Evolutionary conservation across 345 rosid species (phyloP).

Genomic region (Carallia brachiata): DNA sequence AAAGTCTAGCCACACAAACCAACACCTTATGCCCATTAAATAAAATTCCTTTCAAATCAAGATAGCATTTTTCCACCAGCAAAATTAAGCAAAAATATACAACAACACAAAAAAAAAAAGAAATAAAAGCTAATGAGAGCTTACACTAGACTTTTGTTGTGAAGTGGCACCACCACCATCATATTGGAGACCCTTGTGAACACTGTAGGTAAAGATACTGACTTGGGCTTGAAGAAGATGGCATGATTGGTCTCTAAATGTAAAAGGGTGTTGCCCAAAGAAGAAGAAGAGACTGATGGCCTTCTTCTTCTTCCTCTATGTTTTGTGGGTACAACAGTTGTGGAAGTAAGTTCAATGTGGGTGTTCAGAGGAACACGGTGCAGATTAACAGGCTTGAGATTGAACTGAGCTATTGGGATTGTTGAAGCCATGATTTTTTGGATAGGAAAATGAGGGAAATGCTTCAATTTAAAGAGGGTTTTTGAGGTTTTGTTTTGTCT

Average conservation of each 20-base stretch:
- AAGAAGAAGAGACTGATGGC: slow-evolving; percentile 18
- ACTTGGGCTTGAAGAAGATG: slow-evolving; percentile 23
- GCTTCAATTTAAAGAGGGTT: too few relatives aligned
- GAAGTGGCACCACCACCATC: slow-evolving; percentile 30
- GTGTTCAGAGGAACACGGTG: slow-evolving; percentile 26
- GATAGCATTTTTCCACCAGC: not conserved
- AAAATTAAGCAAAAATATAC: not conserved
- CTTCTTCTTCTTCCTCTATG: slow-evolving; percentile 26
- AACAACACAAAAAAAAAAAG: not conserved
- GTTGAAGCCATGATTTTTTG: slow-evolving; percentile 28
- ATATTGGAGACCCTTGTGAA: slow-evolving; percentile 28
- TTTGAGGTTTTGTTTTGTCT: too few relatives aligned
- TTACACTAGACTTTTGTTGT: slow-evolving; percentile 48
- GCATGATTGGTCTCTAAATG: slow-evolving; percentile 16
- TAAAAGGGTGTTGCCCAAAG: not conserved
- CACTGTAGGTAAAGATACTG: slow-evolving; percentile 21
- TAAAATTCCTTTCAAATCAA: not conserved
- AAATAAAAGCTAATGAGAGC: slow-evolving; percentile 15
- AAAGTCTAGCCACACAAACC: not conserved
- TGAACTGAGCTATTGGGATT: slow-evolving; percentile 28
- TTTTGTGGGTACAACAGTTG: slow-evolving; percentile 17
- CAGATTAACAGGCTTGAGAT: slow-evolving; percentile 31
- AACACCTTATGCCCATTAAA: not conserved
- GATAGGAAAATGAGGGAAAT: too few relatives aligned
- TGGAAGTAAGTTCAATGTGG: slow-evolving; percentile 11